Conservation (phyloP, 805 yeast species). For the Yarrowia porcina region DNA sequence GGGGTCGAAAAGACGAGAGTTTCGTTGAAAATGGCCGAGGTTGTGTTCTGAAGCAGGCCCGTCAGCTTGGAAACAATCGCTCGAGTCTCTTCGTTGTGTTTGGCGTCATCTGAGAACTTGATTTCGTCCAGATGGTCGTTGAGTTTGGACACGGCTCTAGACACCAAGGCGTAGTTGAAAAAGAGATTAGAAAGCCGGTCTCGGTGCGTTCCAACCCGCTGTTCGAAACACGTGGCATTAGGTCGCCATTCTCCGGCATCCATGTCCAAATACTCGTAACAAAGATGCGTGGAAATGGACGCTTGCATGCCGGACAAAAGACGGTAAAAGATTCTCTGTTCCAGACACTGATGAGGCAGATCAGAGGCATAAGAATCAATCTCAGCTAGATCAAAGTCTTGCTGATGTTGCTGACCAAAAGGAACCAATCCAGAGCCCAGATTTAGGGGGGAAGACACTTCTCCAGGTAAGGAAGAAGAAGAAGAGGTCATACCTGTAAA, state of each 20-base stretch:
- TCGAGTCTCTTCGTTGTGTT: not conserved
- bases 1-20: slow-evolving; percentile 44
- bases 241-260: slow-evolving; percentile 81
- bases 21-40: slow-evolving; percentile 48
- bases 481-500: slow-evolving; percentile 57
- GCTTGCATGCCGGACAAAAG: slow-evolving; percentile 92
- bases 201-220: slow-evolving; percentile 82
- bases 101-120: slow-evolving; percentile 40
- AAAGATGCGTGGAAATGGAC: slow-evolving; percentile 86
- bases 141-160: slow-evolving; percentile 74
- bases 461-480: slow-evolving; percentile 21
- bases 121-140: slow-evolving; percentile 51
- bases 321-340: slow-evolving; percentile 83
- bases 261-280: slow-evolving; percentile 73
- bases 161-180: slow-evolving; percentile 84
- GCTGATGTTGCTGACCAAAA: slow-evolving; percentile 30
- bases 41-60: slow-evolving; percentile 27
- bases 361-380: slow-evolving; percentile 36
- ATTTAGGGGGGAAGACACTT: not conserved
- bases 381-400: slow-evolving; percentile 32
- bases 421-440: slow-evolving; percentile 28
- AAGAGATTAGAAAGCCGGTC: slow-evolving; percentile 88
- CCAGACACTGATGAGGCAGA: slow-evolving; percentile 63
- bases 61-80: not conserved
- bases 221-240: slow-evolving; percentile 74